Conservation (phyloP, 108 stramenopile genomes). For the Mediolabrus comicus region DNA sequence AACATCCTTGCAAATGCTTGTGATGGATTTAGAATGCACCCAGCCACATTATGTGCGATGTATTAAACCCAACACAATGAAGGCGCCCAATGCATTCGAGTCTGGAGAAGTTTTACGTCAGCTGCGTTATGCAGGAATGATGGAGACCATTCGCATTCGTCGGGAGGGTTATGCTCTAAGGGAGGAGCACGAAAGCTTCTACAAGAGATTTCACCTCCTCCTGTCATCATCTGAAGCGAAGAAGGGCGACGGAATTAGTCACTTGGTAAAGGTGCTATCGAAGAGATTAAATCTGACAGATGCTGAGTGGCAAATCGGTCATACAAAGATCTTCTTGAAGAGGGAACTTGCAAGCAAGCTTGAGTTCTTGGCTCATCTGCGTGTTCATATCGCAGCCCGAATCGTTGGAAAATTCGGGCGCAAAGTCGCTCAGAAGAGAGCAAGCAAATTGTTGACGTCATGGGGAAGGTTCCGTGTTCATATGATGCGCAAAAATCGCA, state of each 20-base stretch:
- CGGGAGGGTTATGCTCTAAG: slow-evolving; percentile 91
- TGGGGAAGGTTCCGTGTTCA: slow-evolving; percentile 69
- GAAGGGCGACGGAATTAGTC: slow-evolving; percentile 65
- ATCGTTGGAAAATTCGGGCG: slow-evolving; percentile 66
- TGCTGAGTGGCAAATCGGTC: slow-evolving; percentile 91
- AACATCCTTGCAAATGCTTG: slow-evolving; percentile 74
- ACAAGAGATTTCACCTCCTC: slow-evolving; percentile 78
- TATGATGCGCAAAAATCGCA: slow-evolving; percentile 51
- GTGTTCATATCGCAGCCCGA: slow-evolving; percentile 68
- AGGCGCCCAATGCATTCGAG: slow-evolving; percentile 66
- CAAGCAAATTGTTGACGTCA: slow-evolving; percentile 50
- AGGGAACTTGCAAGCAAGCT: slow-evolving; percentile 81
- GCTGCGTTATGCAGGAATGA: slow-evolving; percentile 96
- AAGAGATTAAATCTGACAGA: slow-evolving; percentile 76
- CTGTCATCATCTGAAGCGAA: slow-evolving; percentile 56
- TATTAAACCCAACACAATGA: slow-evolving; percentile 88
- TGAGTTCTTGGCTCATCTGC: slow-evolving; percentile 72
- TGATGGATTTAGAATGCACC: slow-evolving; percentile 80
- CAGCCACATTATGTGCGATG: slow-evolving; percentile 92
- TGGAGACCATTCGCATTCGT: slow-evolving; percentile 97
- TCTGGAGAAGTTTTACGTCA: slow-evolving; percentile 86
- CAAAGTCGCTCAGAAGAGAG: slow-evolving; percentile 45
- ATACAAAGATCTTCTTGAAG: slow-evolving; percentile 87
- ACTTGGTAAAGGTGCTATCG: slow-evolving; percentile 72
- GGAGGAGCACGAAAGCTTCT: slow-evolving; percentile 87